Evolutionary conservation across 768 basidiomycete species (phyloP).

Genomic region (Hygrophorus russula): DNA sequence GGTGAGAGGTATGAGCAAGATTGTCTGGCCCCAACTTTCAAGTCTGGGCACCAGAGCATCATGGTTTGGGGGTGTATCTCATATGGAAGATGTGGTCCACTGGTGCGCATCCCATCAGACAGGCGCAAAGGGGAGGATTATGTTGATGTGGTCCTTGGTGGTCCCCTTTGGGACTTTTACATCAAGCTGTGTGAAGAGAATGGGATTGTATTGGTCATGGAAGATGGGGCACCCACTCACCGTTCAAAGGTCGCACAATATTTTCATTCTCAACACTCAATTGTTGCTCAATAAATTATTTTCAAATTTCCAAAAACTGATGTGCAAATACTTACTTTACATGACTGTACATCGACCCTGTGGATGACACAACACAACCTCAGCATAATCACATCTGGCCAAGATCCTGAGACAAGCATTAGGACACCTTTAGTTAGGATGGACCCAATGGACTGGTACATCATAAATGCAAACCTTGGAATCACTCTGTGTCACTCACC

Average conservation of each 20-base stretch:
- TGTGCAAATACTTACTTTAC: slow-evolving; percentile 1
- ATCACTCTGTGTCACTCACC: too few relatives aligned
- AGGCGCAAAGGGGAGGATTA: slow-evolving; percentile 1
- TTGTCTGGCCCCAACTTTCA: slow-evolving; percentile 2
- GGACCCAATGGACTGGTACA: too few relatives aligned
- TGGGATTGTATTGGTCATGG: slow-evolving; percentile 1
- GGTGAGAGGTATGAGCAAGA: background rate
- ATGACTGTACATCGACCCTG: slow-evolving; percentile 1
- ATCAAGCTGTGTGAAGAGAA: background rate
- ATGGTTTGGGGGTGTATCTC: slow-evolving; percentile 5
- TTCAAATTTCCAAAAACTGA: background rate
- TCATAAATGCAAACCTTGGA: too few relatives aligned
- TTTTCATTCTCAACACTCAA: background rate
- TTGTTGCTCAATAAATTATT: background rate
- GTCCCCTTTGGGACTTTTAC: slow-evolving; percentile 2
- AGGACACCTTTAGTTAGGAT: too few relatives aligned
- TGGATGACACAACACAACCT: too few relatives aligned
- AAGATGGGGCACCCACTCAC: slow-evolving; percentile 1
- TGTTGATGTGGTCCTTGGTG: slow-evolving; percentile 1
- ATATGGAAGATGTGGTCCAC: background rate
- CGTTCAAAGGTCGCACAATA: background rate
- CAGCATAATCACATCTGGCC: too few relatives aligned
- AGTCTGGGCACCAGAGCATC: slow-evolving; percentile 2
- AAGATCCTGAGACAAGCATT: too few relatives aligned
- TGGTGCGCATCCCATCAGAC: slow-evolving; percentile 1